Percentiles rank a stretch among this genome's conserved stretches.
phyloP scores from a whole-genome alignment of 768 basidiomycete species.

The Trametes cinnabarina region DNA sequence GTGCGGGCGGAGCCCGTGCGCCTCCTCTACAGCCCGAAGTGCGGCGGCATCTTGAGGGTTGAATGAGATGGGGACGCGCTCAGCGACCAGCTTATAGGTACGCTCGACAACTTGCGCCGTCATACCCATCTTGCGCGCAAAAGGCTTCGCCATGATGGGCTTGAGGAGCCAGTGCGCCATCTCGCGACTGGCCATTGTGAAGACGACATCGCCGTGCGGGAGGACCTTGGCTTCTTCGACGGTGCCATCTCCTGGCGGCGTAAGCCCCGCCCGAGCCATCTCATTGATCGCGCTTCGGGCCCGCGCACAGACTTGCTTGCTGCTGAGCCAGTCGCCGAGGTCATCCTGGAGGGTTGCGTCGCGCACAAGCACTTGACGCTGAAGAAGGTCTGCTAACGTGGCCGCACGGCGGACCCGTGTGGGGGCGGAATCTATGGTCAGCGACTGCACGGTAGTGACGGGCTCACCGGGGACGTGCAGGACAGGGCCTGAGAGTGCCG shows the following conservation, averaged over 20 bases:
- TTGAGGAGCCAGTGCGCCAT: neutral
- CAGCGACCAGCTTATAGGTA: constrained; percentile 3
- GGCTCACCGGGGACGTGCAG: neutral
- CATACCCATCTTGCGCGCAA: constrained; percentile 7
- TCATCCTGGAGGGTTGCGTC: neutral
- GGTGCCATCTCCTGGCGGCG: neutral
- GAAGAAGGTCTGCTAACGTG: neutral
- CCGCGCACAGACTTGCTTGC: neutral
- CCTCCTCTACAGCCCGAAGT: neutral
- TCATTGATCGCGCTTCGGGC: neutral
- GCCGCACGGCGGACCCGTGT: constrained; percentile 2
- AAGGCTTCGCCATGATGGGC: neutral
- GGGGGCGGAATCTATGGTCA: constrained; percentile 1
- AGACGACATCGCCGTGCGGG: neutral
- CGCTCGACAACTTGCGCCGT: neutral
- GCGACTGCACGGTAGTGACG: neutral
- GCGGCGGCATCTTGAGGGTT: neutral
- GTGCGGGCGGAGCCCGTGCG: neutral
- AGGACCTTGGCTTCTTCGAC: neutral
- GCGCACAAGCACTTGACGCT: constrained; percentile 1
- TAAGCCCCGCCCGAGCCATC: neutral
- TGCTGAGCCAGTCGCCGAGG: neutral
- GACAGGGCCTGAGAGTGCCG: neutral
- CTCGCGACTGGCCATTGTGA: neutral
- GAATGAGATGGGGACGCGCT: constrained; percentile 1